phyloP scores from a whole-genome alignment of 768 basidiomycete genomes.

The Leccinum longicurvipes region DNA sequence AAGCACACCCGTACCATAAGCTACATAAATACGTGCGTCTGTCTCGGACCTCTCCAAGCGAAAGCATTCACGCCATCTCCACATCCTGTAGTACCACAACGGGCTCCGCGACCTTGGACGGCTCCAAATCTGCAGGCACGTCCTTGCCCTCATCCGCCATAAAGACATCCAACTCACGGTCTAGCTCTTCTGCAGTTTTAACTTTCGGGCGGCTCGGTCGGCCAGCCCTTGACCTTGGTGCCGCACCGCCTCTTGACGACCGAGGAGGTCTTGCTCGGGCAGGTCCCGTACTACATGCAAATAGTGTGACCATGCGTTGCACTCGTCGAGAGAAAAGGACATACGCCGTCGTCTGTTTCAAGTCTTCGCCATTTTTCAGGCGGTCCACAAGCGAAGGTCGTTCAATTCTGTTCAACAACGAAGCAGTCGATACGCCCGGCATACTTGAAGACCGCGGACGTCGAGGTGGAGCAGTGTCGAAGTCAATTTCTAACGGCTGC shows the following conservation, averaged over 20 bases:
- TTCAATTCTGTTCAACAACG: slow-evolving; percentile 72
- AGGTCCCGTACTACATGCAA: slow-evolving; percentile 36
- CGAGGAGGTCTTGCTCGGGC: slow-evolving; percentile 38
- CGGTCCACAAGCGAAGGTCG: slow-evolving; percentile 70
- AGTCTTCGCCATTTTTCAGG: slow-evolving; percentile 46
- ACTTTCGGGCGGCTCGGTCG: slow-evolving; percentile 44
- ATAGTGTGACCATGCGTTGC: background rate
- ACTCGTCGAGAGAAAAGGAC: background rate
- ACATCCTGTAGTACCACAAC: slow-evolving; percentile 40
- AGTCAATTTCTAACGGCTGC: slow-evolving; percentile 73
- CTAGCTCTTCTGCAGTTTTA: slow-evolving; percentile 79
- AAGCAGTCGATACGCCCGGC: slow-evolving; percentile 43
- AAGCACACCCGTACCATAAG: slow-evolving; percentile 9
- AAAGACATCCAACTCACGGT: slow-evolving; percentile 84
- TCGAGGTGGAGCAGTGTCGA: slow-evolving; percentile 48
- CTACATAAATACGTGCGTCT: slow-evolving; percentile 19
- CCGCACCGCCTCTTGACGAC: slow-evolving; percentile 8
- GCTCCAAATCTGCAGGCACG: slow-evolving; percentile 15
- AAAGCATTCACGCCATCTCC: slow-evolving; percentile 45
- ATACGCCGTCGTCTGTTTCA: slow-evolving; percentile 13
- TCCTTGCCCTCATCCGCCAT: slow-evolving; percentile 57
- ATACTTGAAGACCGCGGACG: slow-evolving; percentile 46
- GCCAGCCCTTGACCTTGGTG: slow-evolving; percentile 27
- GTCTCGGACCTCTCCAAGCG: background rate
- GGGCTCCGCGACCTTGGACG: slow-evolving; percentile 10